Percentiles rank a stretch among this genome's conserved stretches.
phyloP scores from a whole-genome alignment of 768 basidiomycete species.

The Phallus indusiatus region DNA sequence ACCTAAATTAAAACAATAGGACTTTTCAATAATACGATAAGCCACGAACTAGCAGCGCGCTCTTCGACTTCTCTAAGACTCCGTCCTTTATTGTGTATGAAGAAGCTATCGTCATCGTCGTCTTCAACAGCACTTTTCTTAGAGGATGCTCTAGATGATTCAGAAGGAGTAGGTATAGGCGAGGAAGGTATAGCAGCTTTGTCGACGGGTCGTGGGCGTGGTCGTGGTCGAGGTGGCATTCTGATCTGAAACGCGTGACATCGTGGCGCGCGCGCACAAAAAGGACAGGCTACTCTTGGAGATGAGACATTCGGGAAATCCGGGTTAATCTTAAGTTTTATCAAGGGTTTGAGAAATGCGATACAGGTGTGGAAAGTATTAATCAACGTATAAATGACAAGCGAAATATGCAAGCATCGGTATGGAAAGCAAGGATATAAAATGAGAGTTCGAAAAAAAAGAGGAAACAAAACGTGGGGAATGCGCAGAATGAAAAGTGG shows the following conservation, averaged over 20 bases:
- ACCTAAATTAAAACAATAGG: constrained; percentile 5
- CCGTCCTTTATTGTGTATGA: constrained; percentile 56
- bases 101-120: constrained; percentile 57
- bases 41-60: constrained; percentile 43
- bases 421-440: no score
- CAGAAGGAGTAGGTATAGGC: constrained; percentile 4
- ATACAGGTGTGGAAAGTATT: no score
- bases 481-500: no score
- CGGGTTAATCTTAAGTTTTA: no score
- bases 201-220: constrained; percentile 41
- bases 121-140: constrained; percentile 18
- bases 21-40: constrained; percentile 2
- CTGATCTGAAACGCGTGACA: neutral
- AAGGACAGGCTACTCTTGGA: neutral
- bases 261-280: neutral
- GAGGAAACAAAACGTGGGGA: no score
- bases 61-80: constrained; percentile 54
- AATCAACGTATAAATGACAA: no score
- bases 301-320: no score
- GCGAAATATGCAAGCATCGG: no score
- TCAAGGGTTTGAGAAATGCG: no score
- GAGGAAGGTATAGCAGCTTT: constrained; percentile 16
- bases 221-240: constrained; percentile 30
- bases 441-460: no score
- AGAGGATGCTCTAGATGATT: constrained; percentile 7